A percentile compares a stretch with the other conserved stretches of the same genome.
These are phyloP conservation scores for Iodosphaeria phyllophila DNA, from an alignment of 2,329 filamentous ascomycete genomes.

Conservation along the genomic window DNA sequence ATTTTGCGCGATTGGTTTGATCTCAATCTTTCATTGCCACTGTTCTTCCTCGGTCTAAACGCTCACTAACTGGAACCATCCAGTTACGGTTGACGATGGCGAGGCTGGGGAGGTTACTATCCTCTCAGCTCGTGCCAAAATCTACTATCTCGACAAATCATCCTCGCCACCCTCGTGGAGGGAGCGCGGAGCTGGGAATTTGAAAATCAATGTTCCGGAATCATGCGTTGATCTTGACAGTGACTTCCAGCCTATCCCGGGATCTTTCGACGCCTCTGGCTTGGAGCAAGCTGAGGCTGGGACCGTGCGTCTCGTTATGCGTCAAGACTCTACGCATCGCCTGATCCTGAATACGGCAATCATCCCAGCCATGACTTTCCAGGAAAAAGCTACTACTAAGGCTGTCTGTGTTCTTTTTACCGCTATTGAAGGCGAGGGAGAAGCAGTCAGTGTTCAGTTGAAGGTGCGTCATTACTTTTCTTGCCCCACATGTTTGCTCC, in stretches of 20 bases:
- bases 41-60: no score
- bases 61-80: slow-evolving; percentile 4
- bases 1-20: not conserved
- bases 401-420: slow-evolving; percentile 49
- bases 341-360: slow-evolving; percentile 76
- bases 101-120: slow-evolving; percentile 68
- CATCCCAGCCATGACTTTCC: slow-evolving; percentile 61
- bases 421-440: slow-evolving; percentile 36
- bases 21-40: not conserved
- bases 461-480: slow-evolving; percentile 25
- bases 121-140: slow-evolving; percentile 60
- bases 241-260: slow-evolving; percentile 25
- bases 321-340: slow-evolving; percentile 74
- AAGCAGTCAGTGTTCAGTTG: slow-evolving; percentile 39
- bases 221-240: slow-evolving; percentile 32
- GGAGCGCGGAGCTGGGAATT: slow-evolving; percentile 66
- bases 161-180: slow-evolving; percentile 54
- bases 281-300: slow-evolving; percentile 29
- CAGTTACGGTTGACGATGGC: slow-evolving; percentile 62
- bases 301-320: slow-evolving; percentile 64
- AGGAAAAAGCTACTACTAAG: slow-evolving; percentile 57
- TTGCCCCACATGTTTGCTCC: not conserved
- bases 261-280: slow-evolving; percentile 34
- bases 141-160: slow-evolving; percentile 59
- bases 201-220: slow-evolving; percentile 65